A percentile compares a stretch with the other conserved stretches of the same genome.
These are phyloP conservation scores for Arabidopsis hybrid DNA, from an alignment of 441 rosid genomes.

Conservation along the genomic window DNA sequence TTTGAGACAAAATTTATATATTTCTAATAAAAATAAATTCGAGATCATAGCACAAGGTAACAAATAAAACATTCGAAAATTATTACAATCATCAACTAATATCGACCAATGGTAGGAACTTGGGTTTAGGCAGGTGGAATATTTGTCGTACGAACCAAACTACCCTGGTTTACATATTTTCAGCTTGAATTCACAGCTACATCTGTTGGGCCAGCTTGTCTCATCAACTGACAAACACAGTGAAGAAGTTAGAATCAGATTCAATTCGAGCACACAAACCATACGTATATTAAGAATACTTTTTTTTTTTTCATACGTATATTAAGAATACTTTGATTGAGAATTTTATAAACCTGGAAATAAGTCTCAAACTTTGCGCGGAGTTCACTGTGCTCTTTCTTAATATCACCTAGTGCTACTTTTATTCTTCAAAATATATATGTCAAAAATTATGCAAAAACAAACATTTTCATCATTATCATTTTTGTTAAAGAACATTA, in stretches of 20 bases:
- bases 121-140: constrained; percentile 24
- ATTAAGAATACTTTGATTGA: background rate
- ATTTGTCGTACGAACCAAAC: constrained; percentile 24
- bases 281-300: background rate
- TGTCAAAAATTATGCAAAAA: background rate
- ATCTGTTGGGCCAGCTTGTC: constrained; percentile 41
- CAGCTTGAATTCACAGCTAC: constrained; percentile 39
- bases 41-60: background rate
- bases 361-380: constrained; percentile 40
- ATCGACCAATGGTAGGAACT: background rate
- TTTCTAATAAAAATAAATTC: background rate
- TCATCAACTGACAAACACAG: constrained; percentile 28
- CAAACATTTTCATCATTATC: background rate
- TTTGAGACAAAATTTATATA: too few relatives aligned
- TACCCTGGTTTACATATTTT: constrained; percentile 3
- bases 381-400: constrained; percentile 39
- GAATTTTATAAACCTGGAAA: constrained; percentile 28
- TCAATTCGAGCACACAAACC: too few relatives aligned
- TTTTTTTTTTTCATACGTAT: too few relatives aligned
- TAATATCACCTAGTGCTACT: constrained; percentile 28
- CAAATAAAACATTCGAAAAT: background rate
- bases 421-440: constrained; percentile 17
- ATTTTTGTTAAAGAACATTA: background rate
- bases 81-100: constrained; percentile 2
- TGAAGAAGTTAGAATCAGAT: background rate